phyloP scores from a whole-genome alignment of 805 yeast genomes.

The Saccharomycopsis amapae region DNA sequence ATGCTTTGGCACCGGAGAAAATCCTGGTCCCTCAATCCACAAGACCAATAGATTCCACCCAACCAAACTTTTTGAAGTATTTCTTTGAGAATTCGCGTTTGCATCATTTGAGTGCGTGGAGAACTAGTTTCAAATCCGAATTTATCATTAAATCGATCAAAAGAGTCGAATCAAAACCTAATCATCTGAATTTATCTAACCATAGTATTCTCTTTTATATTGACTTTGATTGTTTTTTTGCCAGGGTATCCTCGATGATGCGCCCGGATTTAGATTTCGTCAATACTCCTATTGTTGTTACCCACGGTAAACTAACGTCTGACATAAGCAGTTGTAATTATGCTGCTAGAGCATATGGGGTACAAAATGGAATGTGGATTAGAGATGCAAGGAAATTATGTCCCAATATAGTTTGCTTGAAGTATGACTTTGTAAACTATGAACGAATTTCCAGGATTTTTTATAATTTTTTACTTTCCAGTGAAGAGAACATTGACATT shows the following conservation, averaged over 20 bases:
- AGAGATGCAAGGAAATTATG: conserved; percentile 56
- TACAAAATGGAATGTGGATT: conserved; percentile 88
- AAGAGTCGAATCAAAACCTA: conserved; percentile 19
- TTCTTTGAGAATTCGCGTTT: conserved; percentile 79
- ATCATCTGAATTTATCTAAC: background rate
- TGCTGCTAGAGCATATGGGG: conserved; percentile 71
- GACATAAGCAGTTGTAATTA: conserved; percentile 93
- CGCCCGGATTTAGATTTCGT: conserved; percentile 44
- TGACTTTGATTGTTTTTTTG: conserved; percentile 94
- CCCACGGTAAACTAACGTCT: conserved; percentile 47
- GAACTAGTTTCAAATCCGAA: conserved; percentile 57
- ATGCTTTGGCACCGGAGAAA: background rate
- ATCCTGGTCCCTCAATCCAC: background rate
- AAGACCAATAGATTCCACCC: conserved; percentile 48
- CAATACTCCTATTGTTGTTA: conserved; percentile 53
- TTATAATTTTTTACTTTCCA: conserved; percentile 48
- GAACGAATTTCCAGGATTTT: conserved; percentile 57
- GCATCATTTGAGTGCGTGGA: conserved; percentile 87
- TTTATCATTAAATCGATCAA: conserved; percentile 45
- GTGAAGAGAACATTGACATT: conserved; percentile 24
- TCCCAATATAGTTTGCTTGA: conserved; percentile 56
- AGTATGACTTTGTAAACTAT: conserved; percentile 69
- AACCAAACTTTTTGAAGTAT: conserved; percentile 64
- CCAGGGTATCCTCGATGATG: conserved; percentile 65
- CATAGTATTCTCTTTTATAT: conserved; percentile 54